Percentiles rank a stretch among this genome's conserved stretches.
phyloP scores from a whole-genome alignment of 129 eudicot genomes.

The Solidago caesia region DNA sequence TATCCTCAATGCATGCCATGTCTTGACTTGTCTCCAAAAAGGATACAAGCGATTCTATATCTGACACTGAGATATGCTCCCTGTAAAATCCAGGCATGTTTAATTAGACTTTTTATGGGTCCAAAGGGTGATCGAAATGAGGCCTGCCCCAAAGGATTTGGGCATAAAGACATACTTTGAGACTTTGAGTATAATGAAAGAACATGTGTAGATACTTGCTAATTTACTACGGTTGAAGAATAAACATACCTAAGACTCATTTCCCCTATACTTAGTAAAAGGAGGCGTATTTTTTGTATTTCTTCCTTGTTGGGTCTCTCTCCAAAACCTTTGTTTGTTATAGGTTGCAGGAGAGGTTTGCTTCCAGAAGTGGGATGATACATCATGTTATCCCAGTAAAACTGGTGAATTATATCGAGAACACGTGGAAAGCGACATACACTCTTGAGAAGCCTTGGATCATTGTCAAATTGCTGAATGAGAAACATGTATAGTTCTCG shows the following conservation, averaged over 20 bases:
- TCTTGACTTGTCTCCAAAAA: slow-evolving; percentile 86
- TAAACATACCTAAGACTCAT: slow-evolving; percentile 84
- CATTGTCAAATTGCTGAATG: slow-evolving; percentile 88
- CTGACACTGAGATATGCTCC: slow-evolving; percentile 70
- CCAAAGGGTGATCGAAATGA: slow-evolving; percentile 2
- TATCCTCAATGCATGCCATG: slow-evolving; percentile 90
- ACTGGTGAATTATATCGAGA: slow-evolving; percentile 74
- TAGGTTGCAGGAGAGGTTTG: slow-evolving; percentile 51
- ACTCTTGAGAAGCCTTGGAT: slow-evolving; percentile 83
- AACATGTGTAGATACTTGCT: not conserved
- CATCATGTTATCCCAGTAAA: slow-evolving; percentile 64
- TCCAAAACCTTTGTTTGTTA: slow-evolving; percentile 54
- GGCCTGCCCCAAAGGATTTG: not conserved
- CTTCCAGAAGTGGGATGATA: slow-evolving; percentile 39
- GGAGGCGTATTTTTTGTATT: slow-evolving; percentile 87
- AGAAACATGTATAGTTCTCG: slow-evolving; percentile 95
- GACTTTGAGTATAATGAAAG: not conserved
- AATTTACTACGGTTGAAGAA: slow-evolving; percentile 18
- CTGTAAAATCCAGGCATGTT: slow-evolving; percentile 40
- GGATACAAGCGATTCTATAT: slow-evolving; percentile 79
- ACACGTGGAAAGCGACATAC: slow-evolving; percentile 86
- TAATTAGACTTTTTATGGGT: not conserved
- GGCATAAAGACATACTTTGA: not conserved
- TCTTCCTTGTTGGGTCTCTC: slow-evolving; percentile 81
- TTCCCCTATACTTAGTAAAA: slow-evolving; percentile 91